Percentiles rank a stretch among this genome's conserved stretches.
These are phyloP conservation scores for Dactylonectria macrodidyma DNA, from an alignment of 2,329 filamentous ascomycete genomes.

Conservation along the genomic window DNA sequence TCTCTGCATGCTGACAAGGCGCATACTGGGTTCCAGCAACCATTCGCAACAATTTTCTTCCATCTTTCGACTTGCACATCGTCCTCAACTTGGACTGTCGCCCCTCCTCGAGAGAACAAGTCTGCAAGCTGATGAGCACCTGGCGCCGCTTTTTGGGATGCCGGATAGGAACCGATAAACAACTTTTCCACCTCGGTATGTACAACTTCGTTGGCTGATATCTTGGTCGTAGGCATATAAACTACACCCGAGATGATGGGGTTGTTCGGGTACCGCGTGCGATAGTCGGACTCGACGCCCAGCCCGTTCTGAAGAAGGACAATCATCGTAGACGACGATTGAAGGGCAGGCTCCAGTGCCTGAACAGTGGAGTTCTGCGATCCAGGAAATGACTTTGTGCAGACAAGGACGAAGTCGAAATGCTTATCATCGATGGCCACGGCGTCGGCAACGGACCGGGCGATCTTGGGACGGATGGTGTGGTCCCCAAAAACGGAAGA, in stretches of 20 bases:
- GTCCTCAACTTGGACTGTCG: not conserved
- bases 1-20: conserved; percentile 4
- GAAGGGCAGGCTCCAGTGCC: not conserved
- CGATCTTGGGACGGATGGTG: conserved; percentile 9
- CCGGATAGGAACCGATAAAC: not conserved
- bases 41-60: conserved; percentile 1
- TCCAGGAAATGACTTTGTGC: conserved; percentile 8
- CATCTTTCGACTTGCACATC: conserved; percentile 5
- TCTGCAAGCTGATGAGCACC: too few species aligned
- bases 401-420: conserved; percentile 10
- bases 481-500: not conserved
- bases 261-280: not conserved
- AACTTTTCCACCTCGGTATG: conserved; percentile 11
- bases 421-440: not conserved
- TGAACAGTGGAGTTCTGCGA: conserved; percentile 2
- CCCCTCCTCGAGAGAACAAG: too few species aligned
- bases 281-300: conserved; percentile 4
- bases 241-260: conserved; percentile 9
- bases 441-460: not conserved
- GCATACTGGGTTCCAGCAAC: conserved; percentile 9
- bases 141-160: not conserved
- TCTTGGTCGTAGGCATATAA: conserved; percentile 2
- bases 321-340: not conserved
- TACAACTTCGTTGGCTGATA: not conserved
- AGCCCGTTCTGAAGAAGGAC: conserved; percentile 9